Evolutionary conservation across 2,329 filamentous ascomycete genomes (phyloP).

Genomic region (Emmonsiellopsis sp.): DNA sequence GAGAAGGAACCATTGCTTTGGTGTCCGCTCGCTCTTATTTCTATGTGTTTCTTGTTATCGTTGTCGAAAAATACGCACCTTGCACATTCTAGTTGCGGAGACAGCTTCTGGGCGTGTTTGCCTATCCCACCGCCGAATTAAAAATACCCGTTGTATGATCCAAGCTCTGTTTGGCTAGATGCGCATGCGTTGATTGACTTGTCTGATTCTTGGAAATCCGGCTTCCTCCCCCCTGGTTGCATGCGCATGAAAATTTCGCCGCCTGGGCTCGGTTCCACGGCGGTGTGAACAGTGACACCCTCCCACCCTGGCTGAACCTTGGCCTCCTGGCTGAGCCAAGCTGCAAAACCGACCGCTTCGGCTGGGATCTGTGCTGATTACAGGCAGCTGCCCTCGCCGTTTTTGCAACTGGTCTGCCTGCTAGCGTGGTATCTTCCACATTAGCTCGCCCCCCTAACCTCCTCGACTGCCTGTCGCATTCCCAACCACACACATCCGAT

Average conservation of each 20-base stretch:
- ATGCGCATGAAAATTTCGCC: background rate
- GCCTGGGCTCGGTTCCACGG: conserved; percentile 1
- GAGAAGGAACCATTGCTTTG: background rate
- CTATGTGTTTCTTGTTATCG: background rate
- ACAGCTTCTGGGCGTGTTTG: background rate
- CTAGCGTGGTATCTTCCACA: background rate
- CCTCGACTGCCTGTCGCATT: background rate
- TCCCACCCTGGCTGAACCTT: background rate
- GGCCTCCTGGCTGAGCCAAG: background rate
- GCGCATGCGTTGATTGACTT: background rate
- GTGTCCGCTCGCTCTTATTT: background rate
- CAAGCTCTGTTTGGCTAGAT: background rate
- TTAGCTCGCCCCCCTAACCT: background rate
- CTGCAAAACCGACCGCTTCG: background rate
- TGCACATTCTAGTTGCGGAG: background rate
- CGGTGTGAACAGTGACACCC: conserved; percentile 1
- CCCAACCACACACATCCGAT: background rate
- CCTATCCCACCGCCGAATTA: background rate
- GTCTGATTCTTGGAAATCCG: background rate
- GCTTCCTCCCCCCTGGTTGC: background rate
- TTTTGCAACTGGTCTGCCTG: background rate
- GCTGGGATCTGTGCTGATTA: background rate
- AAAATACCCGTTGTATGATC: background rate
- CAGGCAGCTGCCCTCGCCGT: background rate
- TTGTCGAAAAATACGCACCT: background rate